Base-by-base conservation (phyloP, 345 rosid species). In the Schrenkiella parvula region DNA sequence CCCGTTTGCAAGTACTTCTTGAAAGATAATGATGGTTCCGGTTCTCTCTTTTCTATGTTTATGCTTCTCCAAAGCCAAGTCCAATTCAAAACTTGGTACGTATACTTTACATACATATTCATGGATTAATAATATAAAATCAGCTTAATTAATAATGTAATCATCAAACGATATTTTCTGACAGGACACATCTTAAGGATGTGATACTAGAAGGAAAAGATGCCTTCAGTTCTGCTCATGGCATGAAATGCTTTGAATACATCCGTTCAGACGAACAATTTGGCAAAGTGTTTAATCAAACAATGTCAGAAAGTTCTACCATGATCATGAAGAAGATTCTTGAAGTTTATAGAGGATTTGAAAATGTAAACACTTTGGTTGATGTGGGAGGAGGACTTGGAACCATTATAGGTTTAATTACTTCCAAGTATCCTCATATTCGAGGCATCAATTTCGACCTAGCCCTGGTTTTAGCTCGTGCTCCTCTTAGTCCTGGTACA, bases 351-450 rank as follows among this genome's bases (percentile, higher is more conserved):
- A 63, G 73, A 2, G 92, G 96, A 2, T 84, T 89, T 19, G 79
- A 81, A 4, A 80, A 72, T 39, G 74, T 89, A 13, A 46, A 31
- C 0, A 68, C 73, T 2, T 22, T 87, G 13, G 92, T 86, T 0
- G 92, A 89, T 56, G 90, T 87, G 2, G 92, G 89, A 23, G 92
- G 96, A 0, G 86, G 92, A 19, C 81, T 80, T 35, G 92, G 92
- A 4, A 74, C 81, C 21, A 75, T 81, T 1, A 68, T 87, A 1
- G 64, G 43, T 44, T 68, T 80, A 37, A 83, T 88, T 26, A 67
- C 79, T 31, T 79, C 85, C 2, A 82, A 78, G 41, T 79, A 82
- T 50, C 85, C 87, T 4, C 48, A 76, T 1, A 81, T 84, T 6
- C 74, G 72, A 14, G 89, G 80, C 6, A 82, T 85, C 4, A 82